A percentile compares a stretch with the other conserved stretches of the same genome.
Evolutionary conservation across 306 rosid species (phyloP).

Genomic region (Cyclanthera cordifolia): DNA sequence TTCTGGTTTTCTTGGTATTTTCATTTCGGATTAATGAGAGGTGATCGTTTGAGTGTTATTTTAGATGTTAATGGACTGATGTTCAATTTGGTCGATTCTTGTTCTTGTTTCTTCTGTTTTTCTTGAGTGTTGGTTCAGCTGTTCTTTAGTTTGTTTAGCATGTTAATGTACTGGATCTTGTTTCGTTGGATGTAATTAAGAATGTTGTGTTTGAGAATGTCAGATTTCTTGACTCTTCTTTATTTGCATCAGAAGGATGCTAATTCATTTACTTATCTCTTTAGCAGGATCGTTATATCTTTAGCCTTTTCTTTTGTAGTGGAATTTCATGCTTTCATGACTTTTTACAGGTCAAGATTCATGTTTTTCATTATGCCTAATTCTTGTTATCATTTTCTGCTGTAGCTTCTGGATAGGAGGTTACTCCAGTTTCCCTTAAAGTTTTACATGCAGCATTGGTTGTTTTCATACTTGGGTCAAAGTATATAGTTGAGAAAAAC

Average conservation of each 20-base stretch:
- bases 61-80: not conserved
- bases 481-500: conserved; percentile 13
- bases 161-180: not conserved
- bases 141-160: not conserved
- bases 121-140: not conserved
- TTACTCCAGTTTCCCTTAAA: not conserved
- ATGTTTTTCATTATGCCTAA: not conserved
- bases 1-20: not conserved
- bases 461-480: not conserved
- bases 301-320: not conserved
- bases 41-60: too few relatives aligned
- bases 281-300: not conserved
- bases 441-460: not conserved
- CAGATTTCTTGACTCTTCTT: not conserved
- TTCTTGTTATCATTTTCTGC: not conserved
- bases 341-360: not conserved
- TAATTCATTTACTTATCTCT: not conserved
- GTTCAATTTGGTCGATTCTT: not conserved
- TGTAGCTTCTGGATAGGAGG: conserved; percentile 6
- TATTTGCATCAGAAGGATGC: not conserved
- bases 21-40: not conserved
- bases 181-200: not conserved
- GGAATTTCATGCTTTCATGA: not conserved
- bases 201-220: not conserved
- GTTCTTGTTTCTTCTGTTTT: not conserved